A percentile compares a stretch with the other conserved stretches of the same genome.
Evolutionary conservation across 352 stramenopile species (phyloP).

Genomic region (Pythium periplocum): DNA sequence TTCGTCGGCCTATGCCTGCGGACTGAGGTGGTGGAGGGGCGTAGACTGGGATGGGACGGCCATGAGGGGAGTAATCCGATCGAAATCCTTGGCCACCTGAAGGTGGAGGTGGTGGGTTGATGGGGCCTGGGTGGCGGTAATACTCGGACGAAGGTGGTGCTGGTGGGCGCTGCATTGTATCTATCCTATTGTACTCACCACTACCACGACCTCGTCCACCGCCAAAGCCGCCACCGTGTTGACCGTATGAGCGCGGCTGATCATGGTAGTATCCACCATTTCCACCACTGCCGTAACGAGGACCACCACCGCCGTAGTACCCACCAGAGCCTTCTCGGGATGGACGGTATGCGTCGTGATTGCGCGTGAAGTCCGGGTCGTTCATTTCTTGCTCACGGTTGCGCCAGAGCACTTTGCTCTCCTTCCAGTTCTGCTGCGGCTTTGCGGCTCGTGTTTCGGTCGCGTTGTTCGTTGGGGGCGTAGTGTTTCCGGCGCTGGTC

Average conservation of each 20-base stretch:
- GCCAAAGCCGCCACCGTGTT: constrained; percentile 7
- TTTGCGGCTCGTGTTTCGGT: not conserved
- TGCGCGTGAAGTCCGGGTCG: constrained; percentile 89
- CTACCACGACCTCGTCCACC: constrained; percentile 4
- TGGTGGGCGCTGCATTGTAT: constrained; percentile 7
- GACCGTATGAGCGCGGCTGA: constrained; percentile 9
- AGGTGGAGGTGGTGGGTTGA: not conserved
- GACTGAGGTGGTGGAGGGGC: constrained; percentile 2
- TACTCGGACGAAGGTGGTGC: constrained; percentile 6
- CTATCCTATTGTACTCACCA: constrained; percentile 19
- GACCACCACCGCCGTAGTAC: constrained; percentile 4
- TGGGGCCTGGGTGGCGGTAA: not conserved
- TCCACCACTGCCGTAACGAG: not conserved
- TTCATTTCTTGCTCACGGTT: constrained; percentile 93
- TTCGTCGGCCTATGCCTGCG: constrained; percentile 1
- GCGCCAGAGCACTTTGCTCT: constrained; percentile 91
- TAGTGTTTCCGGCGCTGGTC: not conserved
- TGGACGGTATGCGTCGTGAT: constrained; percentile 64
- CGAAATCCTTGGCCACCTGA: not conserved
- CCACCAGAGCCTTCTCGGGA: constrained; percentile 11
- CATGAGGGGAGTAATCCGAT: not conserved
- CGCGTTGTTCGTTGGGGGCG: no score
- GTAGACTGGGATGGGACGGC: not conserved
- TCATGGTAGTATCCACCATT: constrained; percentile 13
- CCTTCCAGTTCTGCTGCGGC: constrained; percentile 67